A percentile compares a stretch with the other conserved stretches of the same genome.
Conservation (phyloP, 768 basidiomycete species). For the Hygrophorus pudorinus region DNA sequence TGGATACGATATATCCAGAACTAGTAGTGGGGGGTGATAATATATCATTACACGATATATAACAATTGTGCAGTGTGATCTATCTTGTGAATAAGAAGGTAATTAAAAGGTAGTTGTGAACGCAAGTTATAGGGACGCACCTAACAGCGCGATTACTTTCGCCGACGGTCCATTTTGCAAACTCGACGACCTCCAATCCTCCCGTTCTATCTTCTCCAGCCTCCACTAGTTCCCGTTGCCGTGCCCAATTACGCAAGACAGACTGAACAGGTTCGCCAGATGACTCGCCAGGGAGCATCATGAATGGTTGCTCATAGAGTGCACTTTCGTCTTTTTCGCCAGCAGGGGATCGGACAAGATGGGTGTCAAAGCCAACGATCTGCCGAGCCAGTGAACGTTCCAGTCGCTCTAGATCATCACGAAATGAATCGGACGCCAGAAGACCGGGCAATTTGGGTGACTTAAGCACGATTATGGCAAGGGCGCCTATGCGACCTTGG, state of each 20-base stretch:
- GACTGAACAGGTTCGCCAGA: slow-evolving; percentile 31
- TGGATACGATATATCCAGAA: too few species aligned
- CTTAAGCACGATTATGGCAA: slow-evolving; percentile 46
- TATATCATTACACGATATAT: too few species aligned
- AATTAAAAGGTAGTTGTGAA: not conserved
- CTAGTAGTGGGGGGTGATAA: too few species aligned
- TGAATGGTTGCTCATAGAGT: slow-evolving; percentile 65
- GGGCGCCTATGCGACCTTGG: slow-evolving; percentile 47
- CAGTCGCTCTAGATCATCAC: slow-evolving; percentile 47
- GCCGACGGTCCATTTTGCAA: slow-evolving; percentile 58
- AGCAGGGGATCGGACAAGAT: slow-evolving; percentile 28
- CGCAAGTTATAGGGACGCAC: not conserved
- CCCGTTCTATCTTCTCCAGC: slow-evolving; percentile 14
- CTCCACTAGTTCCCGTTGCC: slow-evolving; percentile 32
- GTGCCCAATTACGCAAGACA: slow-evolving; percentile 46
- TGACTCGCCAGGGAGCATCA: slow-evolving; percentile 56
- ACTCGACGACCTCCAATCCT: slow-evolving; percentile 40
- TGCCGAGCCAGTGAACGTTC: slow-evolving; percentile 77
- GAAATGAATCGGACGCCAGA: slow-evolving; percentile 38
- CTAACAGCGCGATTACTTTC: slow-evolving; percentile 16
- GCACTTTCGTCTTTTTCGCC: slow-evolving; percentile 35
- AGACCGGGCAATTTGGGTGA: slow-evolving; percentile 34
- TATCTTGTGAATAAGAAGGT: too few species aligned
- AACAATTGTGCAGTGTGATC: too few species aligned
- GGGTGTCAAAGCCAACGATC: slow-evolving; percentile 73